phyloP scores from a whole-genome alignment of 331 rosid genomes.

The Prunus yedoensis region DNA sequence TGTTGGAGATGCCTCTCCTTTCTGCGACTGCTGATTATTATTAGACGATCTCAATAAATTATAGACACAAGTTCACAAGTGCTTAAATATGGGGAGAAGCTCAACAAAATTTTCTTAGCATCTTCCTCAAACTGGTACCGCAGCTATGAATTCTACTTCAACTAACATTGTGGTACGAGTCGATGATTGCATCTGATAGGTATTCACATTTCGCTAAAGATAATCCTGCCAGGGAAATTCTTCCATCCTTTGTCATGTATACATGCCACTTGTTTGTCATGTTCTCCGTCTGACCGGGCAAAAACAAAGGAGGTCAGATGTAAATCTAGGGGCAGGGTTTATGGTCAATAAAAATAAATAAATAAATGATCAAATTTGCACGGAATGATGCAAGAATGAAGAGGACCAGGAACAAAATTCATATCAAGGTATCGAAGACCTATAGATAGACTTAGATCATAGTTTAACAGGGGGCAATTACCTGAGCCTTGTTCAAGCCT shows the following conservation, averaged over 20 bases:
- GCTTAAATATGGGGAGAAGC: constrained; percentile 15
- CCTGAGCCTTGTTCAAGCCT: constrained; percentile 83
- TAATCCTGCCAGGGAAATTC: constrained; percentile 93
- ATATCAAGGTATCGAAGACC: not conserved
- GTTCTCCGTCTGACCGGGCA: constrained; percentile 66
- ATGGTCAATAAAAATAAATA: too few species aligned
- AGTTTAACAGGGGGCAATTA: constrained; percentile 28
- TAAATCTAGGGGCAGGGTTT: not conserved
- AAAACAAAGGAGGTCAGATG: not conserved
- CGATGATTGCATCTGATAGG: constrained; percentile 94
- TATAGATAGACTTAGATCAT: not conserved
- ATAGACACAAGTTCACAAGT: not conserved
- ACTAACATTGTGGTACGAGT: constrained; percentile 80
- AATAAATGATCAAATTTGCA: too few species aligned
- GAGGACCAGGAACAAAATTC: not conserved
- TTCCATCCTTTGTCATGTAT: constrained; percentile 98
- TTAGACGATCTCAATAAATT: not conserved
- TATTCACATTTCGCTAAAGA: constrained; percentile 85
- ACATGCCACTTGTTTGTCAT: constrained; percentile 96
- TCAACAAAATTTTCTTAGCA: constrained; percentile 34
- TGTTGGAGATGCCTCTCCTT: not conserved
- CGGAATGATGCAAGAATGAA: not conserved
- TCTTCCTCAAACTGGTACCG: constrained; percentile 16
- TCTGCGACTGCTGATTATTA: constrained; percentile 1
- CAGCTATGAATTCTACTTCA: constrained; percentile 35